Conservation (phyloP, 192 early-diverging fungal species). For the Coemansia sp. region DNA sequence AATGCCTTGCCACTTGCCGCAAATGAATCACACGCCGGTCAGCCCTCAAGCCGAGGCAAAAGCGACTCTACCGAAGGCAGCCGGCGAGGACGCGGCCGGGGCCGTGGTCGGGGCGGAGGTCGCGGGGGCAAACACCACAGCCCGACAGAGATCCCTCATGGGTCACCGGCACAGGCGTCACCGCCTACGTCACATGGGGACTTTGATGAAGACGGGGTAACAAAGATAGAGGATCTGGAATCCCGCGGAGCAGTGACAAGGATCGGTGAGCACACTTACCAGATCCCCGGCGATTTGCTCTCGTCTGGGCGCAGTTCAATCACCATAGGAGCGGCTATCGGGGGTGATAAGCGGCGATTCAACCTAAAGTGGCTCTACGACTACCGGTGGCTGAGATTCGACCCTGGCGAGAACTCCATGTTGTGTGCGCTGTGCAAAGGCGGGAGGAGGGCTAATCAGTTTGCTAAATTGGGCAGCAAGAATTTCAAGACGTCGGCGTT, state of each 20-base stretch:
- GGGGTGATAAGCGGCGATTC: slow-evolving; percentile 49
- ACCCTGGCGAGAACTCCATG: slow-evolving; percentile 35
- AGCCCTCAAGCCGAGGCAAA: neutral
- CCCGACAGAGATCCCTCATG: neutral
- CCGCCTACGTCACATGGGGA: neutral
- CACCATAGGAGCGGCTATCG: slow-evolving; percentile 43
- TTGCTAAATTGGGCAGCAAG: slow-evolving; percentile 45
- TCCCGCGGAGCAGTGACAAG: slow-evolving; percentile 21
- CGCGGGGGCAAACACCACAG: slow-evolving; percentile 8
- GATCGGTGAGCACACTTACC: neutral
- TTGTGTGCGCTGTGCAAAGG: slow-evolving; percentile 45
- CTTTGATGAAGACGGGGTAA: slow-evolving; percentile 10
- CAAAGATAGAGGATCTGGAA: slow-evolving; percentile 38
- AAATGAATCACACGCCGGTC: neutral
- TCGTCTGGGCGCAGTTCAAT: slow-evolving; percentile 34
- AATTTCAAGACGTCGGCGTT: slow-evolving; percentile 53
- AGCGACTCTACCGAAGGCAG: slow-evolving; percentile 1
- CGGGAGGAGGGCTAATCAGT: slow-evolving; percentile 42
- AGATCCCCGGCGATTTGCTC: slow-evolving; percentile 20
- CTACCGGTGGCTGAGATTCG: slow-evolving; percentile 48
- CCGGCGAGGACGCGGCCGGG: slow-evolving; percentile 22
- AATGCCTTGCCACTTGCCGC: neutral
- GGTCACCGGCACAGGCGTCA: neutral
- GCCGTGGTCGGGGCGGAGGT: slow-evolving; percentile 9
- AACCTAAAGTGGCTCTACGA: slow-evolving; percentile 53